Percentiles rank a stretch among this genome's conserved stretches.
Conservation (phyloP, 768 basidiomycete species). For the Collybiopsis confluens region DNA sequence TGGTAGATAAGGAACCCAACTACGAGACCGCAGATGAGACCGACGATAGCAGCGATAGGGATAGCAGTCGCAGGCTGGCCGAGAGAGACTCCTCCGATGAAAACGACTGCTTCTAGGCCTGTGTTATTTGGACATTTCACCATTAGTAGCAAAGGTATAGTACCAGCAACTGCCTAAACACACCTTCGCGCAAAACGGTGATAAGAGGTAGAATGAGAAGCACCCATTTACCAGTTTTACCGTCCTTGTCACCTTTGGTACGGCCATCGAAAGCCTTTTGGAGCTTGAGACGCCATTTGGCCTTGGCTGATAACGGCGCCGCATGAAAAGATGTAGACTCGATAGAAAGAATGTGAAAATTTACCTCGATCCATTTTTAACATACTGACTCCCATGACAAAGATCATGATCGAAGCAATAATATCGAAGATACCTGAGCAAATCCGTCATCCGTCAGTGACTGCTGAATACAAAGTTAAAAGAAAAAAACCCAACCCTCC, state of each 20-base stretch:
- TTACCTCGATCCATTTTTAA: conserved; percentile 83
- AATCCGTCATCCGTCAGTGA: background rate
- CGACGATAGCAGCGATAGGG: conserved; percentile 86
- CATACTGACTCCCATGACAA: conserved; percentile 92
- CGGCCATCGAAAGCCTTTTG: conserved; percentile 63
- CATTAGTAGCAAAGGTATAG: too few species aligned
- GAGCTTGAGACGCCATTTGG: conserved; percentile 94
- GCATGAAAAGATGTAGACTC: background rate
- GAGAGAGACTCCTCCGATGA: conserved; percentile 91
- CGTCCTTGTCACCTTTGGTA: conserved; percentile 32
- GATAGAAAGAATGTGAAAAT: background rate
- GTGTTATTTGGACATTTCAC: background rate
- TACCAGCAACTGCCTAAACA: background rate
- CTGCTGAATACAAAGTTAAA: background rate
- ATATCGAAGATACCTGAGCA: conserved; percentile 62
- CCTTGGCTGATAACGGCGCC: conserved; percentile 49
- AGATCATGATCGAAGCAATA: conserved; percentile 77
- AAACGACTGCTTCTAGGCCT: conserved; percentile 88
- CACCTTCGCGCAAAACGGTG: conserved; percentile 90
- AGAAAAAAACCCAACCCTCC: conserved; percentile 67
- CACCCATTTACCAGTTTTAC: conserved; percentile 71
- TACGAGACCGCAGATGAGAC: conserved; percentile 71
- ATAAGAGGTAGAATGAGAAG: conserved; percentile 88
- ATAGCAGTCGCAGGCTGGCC: conserved; percentile 79
- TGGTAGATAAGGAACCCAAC: conserved; percentile 77